phyloP scores from a whole-genome alignment of 2,329 filamentous ascomycete genomes.

The Scytalidium lignicola region DNA sequence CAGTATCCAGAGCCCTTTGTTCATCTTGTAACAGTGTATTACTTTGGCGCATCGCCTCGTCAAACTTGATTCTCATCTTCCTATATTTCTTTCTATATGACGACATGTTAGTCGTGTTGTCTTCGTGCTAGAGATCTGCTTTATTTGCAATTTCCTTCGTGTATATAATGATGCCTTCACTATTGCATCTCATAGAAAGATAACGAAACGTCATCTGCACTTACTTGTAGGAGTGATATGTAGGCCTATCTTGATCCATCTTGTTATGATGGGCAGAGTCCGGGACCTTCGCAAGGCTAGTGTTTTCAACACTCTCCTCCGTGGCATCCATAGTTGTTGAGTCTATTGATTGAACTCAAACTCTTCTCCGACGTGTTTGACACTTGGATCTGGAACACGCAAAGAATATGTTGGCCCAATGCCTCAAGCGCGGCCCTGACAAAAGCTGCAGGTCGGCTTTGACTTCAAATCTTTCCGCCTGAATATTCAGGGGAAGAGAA shows the following conservation, averaged over 20 bases:
- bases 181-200: too few species aligned
- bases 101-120: slow-evolving; percentile 38
- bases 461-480: neutral
- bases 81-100: slow-evolving; percentile 91
- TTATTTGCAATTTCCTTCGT: too few species aligned
- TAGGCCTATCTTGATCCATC: slow-evolving; percentile 7
- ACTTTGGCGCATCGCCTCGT: slow-evolving; percentile 71
- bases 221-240: slow-evolving; percentile 34
- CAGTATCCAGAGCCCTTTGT: slow-evolving; percentile 73
- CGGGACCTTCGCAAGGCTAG: neutral
- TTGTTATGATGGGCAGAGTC: slow-evolving; percentile 7
- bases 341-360: neutral
- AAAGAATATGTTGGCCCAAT: neutral
- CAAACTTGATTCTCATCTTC: slow-evolving; percentile 79
- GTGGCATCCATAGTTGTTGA: slow-evolving; percentile 9
- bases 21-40: slow-evolving; percentile 79
- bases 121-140: neutral
- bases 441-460: neutral
- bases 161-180: too few species aligned
- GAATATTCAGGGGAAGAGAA: neutral
- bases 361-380: neutral
- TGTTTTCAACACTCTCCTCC: slow-evolving; percentile 1
- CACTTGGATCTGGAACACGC: neutral
- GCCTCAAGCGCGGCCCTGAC: neutral
- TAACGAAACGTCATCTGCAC: slow-evolving; percentile 3